Base-by-base conservation (phyloP, 202 grass and related monocot genomes). In the Hordeum pubiflorum region DNA sequence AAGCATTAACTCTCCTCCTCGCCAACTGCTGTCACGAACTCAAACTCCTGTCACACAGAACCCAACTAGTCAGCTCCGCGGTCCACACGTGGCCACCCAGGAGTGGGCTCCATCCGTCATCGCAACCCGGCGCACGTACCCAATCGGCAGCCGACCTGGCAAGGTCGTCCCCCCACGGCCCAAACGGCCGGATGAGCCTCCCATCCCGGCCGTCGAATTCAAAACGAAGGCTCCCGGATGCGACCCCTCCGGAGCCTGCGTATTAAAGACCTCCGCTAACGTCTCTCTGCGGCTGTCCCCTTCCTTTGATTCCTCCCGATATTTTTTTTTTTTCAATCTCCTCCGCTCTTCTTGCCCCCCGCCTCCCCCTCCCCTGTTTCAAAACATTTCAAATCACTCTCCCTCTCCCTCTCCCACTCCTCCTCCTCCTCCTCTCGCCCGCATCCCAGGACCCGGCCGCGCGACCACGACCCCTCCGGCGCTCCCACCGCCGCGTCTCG, bases 341-440 rank as follows among this genome's bases (percentile, higher is more conserved):
- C 78, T 71, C 82, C 72, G 7, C 34, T 50, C 46, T 66, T 58
- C 33, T 63, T 55, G 77, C 56, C 77, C 56, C 80, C 29, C n/a
- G n/a, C n/a, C 58, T 57, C 80, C 48, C 58, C 57, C 58, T 77
- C 3, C 64, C 29, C 65, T 60, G 62, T 86, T 86, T 89, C 87
- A 89, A 89, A 89, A 68, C 79, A 83, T 75, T 89, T 89, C 83
- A 13, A 89, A 85, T 29, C 73, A 40, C 74, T 50, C 57, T 64
- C 79, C 44, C 43, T 64, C 57, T 40, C 21, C 4, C 18, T 32
- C 65, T 9, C 3, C n/a, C n/a, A 2, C 29, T 4, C 57, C 10
- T 8, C 23, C 15, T 17, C 15, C 13, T 11, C 41, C 74, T 3
- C 15, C 22, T 36, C 54, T 4, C 59, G 9, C 77, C 21, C 23